These are phyloP conservation scores for Allantophomopsis lycopodina DNA, from an alignment of 2,329 filamentous ascomycete species.

Conservation along the genomic window DNA sequence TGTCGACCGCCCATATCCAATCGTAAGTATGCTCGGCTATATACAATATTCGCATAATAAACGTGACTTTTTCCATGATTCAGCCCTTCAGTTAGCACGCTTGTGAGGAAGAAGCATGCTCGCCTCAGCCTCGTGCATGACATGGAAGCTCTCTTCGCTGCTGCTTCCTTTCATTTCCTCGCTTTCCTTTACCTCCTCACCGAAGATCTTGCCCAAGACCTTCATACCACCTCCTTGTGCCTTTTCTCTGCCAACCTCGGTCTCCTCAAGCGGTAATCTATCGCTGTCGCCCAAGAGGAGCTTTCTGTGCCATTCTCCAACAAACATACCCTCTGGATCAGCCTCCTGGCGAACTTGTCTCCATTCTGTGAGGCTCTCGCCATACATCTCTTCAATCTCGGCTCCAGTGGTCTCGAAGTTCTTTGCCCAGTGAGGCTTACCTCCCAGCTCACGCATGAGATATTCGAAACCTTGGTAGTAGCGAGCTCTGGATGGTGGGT, in stretches of 20 bases:
- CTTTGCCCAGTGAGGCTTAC: conserved; percentile 84
- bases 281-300: conserved; percentile 34
- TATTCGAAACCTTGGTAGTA: conserved; percentile 89
- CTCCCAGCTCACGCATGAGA: conserved; percentile 76
- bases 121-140: not conserved
- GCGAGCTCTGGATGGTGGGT: conserved; percentile 61
- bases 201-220: conserved; percentile 2
- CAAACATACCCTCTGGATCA: conserved; percentile 76
- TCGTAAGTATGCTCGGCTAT: too few species aligned
- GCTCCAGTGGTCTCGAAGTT: conserved; percentile 56
- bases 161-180: conserved; percentile 7
- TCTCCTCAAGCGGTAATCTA: conserved; percentile 14
- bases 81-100: too few species aligned
- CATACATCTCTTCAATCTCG: conserved; percentile 57
- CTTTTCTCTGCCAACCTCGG: conserved; percentile 10
- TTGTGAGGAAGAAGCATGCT: not conserved
- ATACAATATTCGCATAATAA: too few species aligned
- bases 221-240: conserved; percentile 11
- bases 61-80: too few species aligned
- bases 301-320: conserved; percentile 79
- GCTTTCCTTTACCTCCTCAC: not conserved
- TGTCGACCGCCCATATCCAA: too few species aligned
- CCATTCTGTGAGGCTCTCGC: conserved; percentile 52
- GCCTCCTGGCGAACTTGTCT: conserved; percentile 52
- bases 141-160: conserved; percentile 32